Evolutionary conservation across 345 rosid species (phyloP).

Genomic region (Populus nigra): DNA sequence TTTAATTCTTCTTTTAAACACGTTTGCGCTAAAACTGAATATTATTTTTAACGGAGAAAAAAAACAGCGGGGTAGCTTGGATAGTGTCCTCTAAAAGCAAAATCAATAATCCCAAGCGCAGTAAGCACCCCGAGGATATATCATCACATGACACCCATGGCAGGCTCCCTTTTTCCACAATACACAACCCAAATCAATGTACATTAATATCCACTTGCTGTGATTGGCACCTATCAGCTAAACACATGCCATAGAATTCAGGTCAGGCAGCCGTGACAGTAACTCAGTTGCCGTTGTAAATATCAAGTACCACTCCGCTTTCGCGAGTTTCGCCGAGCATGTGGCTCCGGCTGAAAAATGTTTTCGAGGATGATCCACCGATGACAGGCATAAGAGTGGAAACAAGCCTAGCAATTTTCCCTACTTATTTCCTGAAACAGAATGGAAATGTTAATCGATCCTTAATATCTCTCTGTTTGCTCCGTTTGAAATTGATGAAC

Average conservation of each 20-base stretch:
- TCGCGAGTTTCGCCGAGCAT: conserved; percentile 15
- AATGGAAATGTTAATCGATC: no score
- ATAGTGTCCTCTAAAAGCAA: no score
- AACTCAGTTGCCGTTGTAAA: conserved; percentile 25
- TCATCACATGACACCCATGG: no score
- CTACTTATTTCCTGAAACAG: conserved; percentile 23
- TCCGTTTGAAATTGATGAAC: no score
- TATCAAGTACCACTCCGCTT: conserved; percentile 35
- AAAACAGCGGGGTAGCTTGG: no score
- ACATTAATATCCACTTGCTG: conserved; percentile 26
- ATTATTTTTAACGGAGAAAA: no score
- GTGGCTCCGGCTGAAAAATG: conserved; percentile 25
- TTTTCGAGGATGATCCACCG: conserved; percentile 28
- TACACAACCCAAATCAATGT: background rate
- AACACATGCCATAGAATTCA: conserved; percentile 34
- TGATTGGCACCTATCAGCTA: conserved; percentile 23
- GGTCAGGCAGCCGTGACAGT: conserved; percentile 30
- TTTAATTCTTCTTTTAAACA: no score
- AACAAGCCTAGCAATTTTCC: conserved; percentile 19
- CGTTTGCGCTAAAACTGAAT: no score
- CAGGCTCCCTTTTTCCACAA: no score
- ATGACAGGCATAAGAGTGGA: conserved; percentile 30
- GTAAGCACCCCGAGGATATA: no score
- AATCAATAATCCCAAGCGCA: no score
- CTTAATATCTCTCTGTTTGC: no score